Conservation (phyloP, 352 stramenopile genomes). For the Phytophthora pseudosyringae region DNA sequence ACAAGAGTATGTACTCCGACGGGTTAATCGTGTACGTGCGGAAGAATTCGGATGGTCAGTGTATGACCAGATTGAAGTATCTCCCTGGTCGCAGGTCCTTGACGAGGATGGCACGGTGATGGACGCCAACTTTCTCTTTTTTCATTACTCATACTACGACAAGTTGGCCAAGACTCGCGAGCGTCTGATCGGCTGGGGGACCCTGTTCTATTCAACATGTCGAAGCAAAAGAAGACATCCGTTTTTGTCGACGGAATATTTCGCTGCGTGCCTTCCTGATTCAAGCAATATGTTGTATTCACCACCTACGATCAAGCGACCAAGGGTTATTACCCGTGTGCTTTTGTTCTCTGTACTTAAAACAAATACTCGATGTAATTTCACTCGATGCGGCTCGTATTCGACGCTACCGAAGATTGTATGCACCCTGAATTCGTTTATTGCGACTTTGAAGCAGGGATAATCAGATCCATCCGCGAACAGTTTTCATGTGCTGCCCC, state of each 20-base stretch:
- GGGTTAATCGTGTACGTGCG: no score
- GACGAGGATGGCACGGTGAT: no score
- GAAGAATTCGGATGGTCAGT: no score
- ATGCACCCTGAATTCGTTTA: constrained; percentile 12
- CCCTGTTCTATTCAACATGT: background rate
- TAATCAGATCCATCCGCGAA: background rate
- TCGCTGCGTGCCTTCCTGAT: background rate
- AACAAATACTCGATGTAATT: constrained; percentile 14
- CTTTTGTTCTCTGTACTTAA: constrained; percentile 3
- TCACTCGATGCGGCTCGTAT: background rate
- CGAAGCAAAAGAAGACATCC: background rate
- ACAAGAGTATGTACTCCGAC: no score
- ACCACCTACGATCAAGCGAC: constrained; percentile 6
- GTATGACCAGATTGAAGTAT: no score
- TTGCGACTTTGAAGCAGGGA: constrained; percentile 16
- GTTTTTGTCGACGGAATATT: constrained; percentile 16
- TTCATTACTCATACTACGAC: background rate
- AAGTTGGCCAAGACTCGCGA: background rate
- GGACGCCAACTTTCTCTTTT: background rate
- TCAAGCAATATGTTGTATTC: constrained; percentile 12
- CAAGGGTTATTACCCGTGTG: background rate
- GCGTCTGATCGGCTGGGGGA: background rate
- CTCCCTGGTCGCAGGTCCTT: no score
- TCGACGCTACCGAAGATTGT: background rate
- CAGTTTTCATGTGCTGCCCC: background rate